Evolutionary conservation across 2,329 filamentous ascomycete species (phyloP).

Genomic region (Stenocarpella maydis): DNA sequence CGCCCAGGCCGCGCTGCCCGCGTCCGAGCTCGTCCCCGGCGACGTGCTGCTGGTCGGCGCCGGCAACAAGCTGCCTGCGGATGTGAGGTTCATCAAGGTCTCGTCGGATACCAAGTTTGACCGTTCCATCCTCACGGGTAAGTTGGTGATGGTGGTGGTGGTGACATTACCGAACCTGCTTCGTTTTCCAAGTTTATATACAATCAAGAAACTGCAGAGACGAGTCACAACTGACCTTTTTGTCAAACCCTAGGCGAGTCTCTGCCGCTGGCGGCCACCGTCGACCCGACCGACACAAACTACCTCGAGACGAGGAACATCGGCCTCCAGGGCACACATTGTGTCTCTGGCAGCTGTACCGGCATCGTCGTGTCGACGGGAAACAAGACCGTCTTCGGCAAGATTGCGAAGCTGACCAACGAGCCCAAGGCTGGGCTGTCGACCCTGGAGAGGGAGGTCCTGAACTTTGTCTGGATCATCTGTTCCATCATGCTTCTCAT

Average conservation of each 20-base stretch:
- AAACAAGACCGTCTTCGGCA: slow-evolving; percentile 77
- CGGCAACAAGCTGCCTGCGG: slow-evolving; percentile 78
- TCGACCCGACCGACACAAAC: slow-evolving; percentile 74
- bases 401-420: slow-evolving; percentile 76
- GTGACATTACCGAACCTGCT: no score
- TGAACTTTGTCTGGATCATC: slow-evolving; percentile 77
- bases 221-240: not conserved
- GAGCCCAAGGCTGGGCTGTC: slow-evolving; percentile 73
- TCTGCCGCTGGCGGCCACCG: slow-evolving; percentile 67
- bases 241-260: slow-evolving; percentile 62
- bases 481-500: slow-evolving; percentile 72
- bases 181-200: not conserved
- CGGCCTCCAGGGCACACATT: slow-evolving; percentile 82
- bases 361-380: slow-evolving; percentile 77
- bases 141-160: no score
- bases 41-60: slow-evolving; percentile 74
- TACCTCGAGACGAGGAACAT: slow-evolving; percentile 81
- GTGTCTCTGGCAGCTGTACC: slow-evolving; percentile 71
- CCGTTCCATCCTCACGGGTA: slow-evolving; percentile 74
- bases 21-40: slow-evolving; percentile 72
- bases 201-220: not conserved
- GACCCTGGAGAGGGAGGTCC: slow-evolving; percentile 75
- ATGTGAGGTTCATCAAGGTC: slow-evolving; percentile 73
- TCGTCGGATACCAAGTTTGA: slow-evolving; percentile 77
- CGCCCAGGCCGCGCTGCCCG: slow-evolving; percentile 47